Percentiles rank a stretch among this genome's conserved stretches.
Evolutionary conservation across 495 filamentous ascomycete species (phyloP).

Genomic region (Neurospora sp.): DNA sequence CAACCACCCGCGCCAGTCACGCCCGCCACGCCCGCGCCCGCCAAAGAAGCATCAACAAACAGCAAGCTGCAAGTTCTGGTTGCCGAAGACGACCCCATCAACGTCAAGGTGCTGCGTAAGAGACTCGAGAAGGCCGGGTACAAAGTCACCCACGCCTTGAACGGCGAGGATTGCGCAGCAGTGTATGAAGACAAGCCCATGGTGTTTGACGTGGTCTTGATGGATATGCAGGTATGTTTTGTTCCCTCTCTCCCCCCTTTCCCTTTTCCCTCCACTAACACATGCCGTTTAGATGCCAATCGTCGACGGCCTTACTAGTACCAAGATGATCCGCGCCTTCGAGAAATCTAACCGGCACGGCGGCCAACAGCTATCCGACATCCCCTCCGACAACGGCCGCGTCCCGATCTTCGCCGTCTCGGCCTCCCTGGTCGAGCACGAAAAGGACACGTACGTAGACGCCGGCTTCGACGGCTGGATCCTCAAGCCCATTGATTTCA

Average conservation of each 20-base stretch:
- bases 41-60: background rate
- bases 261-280: background rate
- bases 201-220: slow-evolving; percentile 75
- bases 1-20: background rate
- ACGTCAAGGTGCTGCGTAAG: slow-evolving; percentile 79
- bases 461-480: slow-evolving; percentile 91
- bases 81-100: slow-evolving; percentile 90
- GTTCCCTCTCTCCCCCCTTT: background rate
- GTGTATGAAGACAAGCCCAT: slow-evolving; percentile 49
- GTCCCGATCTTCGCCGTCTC: slow-evolving; percentile 88
- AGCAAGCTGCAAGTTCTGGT: slow-evolving; percentile 57
- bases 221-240: slow-evolving; percentile 80
- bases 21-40: background rate
- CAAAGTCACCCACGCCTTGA: slow-evolving; percentile 59
- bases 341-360: slow-evolving; percentile 38
- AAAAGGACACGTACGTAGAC: slow-evolving; percentile 60
- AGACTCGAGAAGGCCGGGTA: slow-evolving; percentile 74
- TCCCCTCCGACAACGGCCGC: slow-evolving; percentile 40
- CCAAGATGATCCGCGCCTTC: slow-evolving; percentile 67
- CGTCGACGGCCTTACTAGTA: slow-evolving; percentile 74
- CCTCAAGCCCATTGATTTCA: slow-evolving; percentile 65
- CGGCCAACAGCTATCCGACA: slow-evolving; percentile 31
- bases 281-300: slow-evolving; percentile 68
- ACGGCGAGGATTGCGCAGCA: slow-evolving; percentile 78
- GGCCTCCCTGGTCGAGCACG: slow-evolving; percentile 67